These are phyloP conservation scores for Plectosphaerella cucumerina DNA, from an alignment of 2,329 filamentous ascomycete species.

Conservation along the genomic window DNA sequence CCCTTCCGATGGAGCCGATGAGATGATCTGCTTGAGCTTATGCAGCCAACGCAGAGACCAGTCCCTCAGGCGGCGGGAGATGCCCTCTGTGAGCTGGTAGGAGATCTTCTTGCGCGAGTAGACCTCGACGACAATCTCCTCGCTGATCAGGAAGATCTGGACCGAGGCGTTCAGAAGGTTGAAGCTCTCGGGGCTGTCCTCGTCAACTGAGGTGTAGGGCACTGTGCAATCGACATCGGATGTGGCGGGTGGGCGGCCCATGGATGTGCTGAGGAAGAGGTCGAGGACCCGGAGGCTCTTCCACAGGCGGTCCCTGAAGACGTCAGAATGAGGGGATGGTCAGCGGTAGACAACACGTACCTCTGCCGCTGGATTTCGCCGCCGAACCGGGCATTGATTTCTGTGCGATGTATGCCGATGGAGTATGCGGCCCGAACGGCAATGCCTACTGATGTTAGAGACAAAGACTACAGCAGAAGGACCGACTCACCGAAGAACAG, in stretches of 20 bases:
- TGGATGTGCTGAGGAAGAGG: constrained; percentile 47
- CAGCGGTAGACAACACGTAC: background rate
- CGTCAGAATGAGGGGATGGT: background rate
- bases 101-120: constrained; percentile 52
- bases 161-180: constrained; percentile 48
- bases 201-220: constrained; percentile 31
- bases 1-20: constrained; percentile 14
- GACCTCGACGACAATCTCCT: constrained; percentile 46
- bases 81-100: constrained; percentile 46
- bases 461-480: background rate
- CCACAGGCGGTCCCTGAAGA: constrained; percentile 42
- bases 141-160: constrained; percentile 47
- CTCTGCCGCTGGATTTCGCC: constrained; percentile 35
- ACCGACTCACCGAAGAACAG: constrained; percentile 38
- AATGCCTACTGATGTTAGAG: constrained; percentile 26
- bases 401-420: constrained; percentile 48
- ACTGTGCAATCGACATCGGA: constrained; percentile 53
- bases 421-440: constrained; percentile 49
- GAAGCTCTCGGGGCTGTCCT: constrained; percentile 30
- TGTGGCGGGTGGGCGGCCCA: constrained; percentile 49
- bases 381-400: constrained; percentile 49
- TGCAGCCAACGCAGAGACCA: constrained; percentile 47
- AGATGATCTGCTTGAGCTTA: constrained; percentile 34
- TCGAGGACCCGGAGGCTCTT: constrained; percentile 49
- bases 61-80: constrained; percentile 46